A percentile compares a stretch with the other conserved stretches of the same genome.
These are phyloP conservation scores for Nigrograna mackinnonii DNA, from an alignment of 2,329 filamentous ascomycete species.

Conservation along the genomic window DNA sequence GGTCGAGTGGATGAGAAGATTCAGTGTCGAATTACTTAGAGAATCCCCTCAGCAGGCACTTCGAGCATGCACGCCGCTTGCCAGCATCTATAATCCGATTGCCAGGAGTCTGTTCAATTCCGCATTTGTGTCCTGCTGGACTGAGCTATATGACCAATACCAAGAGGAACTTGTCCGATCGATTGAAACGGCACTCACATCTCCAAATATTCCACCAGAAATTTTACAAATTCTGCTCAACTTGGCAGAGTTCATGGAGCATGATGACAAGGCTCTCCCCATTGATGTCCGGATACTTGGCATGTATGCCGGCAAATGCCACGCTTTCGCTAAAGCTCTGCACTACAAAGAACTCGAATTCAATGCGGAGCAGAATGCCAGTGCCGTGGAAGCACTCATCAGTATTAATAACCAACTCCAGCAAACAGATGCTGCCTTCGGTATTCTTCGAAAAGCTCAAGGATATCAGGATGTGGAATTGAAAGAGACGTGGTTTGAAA, in stretches of 20 bases:
- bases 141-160: constrained; percentile 93
- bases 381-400: constrained; percentile 94
- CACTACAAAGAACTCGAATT: constrained; percentile 99
- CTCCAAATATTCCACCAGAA: constrained; percentile 93
- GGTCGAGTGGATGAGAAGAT: constrained; percentile 97
- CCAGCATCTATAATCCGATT: constrained; percentile 87
- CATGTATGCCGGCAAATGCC: constrained; percentile 92
- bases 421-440: constrained; percentile 97
- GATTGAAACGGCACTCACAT: constrained; percentile 93
- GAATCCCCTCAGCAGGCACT: constrained; percentile 96
- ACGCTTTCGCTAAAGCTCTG: constrained; percentile 95
- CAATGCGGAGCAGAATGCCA: constrained; percentile 93
- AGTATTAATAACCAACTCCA: constrained; percentile 99
- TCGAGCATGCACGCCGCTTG: constrained; percentile 87
- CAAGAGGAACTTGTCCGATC: constrained; percentile 96
- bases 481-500: constrained; percentile 99
- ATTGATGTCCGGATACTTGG: constrained; percentile 96
- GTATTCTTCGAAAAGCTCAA: constrained; percentile 94
- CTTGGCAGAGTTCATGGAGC: constrained; percentile 99
- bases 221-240: constrained; percentile 93
- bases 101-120: constrained; percentile 97
- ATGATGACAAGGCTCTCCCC: constrained; percentile 96
- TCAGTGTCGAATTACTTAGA: constrained; percentile 91
- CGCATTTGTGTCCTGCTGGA: constrained; percentile 98
- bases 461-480: constrained; percentile 94